Percentiles rank a stretch among this genome's conserved stretches.
These are phyloP conservation scores for Colletotrichum somersetense DNA, from an alignment of 2,329 filamentous ascomycete species.

Conservation along the genomic window DNA sequence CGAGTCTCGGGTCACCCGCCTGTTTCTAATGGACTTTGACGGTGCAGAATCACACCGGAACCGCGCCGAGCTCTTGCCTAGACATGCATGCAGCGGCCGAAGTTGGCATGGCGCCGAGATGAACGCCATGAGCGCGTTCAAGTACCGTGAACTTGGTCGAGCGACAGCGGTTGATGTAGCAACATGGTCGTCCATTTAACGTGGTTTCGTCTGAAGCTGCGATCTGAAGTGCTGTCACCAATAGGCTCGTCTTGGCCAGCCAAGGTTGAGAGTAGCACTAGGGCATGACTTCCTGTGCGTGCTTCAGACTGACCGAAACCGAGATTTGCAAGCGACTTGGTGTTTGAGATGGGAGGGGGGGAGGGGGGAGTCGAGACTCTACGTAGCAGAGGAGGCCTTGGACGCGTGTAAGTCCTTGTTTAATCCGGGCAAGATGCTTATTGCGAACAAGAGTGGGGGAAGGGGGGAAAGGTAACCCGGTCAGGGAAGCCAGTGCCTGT, in stretches of 20 bases:
- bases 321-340: slow-evolving; percentile 33
- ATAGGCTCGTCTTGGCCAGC: slow-evolving; percentile 9
- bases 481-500: slow-evolving; percentile 11
- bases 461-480: slow-evolving; percentile 27
- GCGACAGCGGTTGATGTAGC: slow-evolving; percentile 5
- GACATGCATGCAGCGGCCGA: slow-evolving; percentile 6
- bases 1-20: not conserved
- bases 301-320: slow-evolving; percentile 33
- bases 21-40: not conserved
- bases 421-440: slow-evolving; percentile 32
- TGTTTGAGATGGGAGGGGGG: slow-evolving; percentile 40
- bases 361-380: slow-evolving; percentile 12
- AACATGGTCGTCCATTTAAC: slow-evolving; percentile 26
- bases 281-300: slow-evolving; percentile 31
- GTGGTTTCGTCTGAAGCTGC: slow-evolving; percentile 36
- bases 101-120: slow-evolving; percentile 21
- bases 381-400: slow-evolving; percentile 4
- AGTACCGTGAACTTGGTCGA: slow-evolving; percentile 29
- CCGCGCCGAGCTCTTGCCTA: slow-evolving; percentile 14
- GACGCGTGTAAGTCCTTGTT: slow-evolving; percentile 39
- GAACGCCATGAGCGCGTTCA: slow-evolving; percentile 16
- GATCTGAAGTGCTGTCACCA: slow-evolving; percentile 24
- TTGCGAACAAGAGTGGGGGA: slow-evolving; percentile 17
- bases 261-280: not conserved
- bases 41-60: slow-evolving; percentile 4